These are phyloP conservation scores for Immersiporthe knoxdaviesiana DNA, from an alignment of 2,329 filamentous ascomycete genomes.

Conservation along the genomic window DNA sequence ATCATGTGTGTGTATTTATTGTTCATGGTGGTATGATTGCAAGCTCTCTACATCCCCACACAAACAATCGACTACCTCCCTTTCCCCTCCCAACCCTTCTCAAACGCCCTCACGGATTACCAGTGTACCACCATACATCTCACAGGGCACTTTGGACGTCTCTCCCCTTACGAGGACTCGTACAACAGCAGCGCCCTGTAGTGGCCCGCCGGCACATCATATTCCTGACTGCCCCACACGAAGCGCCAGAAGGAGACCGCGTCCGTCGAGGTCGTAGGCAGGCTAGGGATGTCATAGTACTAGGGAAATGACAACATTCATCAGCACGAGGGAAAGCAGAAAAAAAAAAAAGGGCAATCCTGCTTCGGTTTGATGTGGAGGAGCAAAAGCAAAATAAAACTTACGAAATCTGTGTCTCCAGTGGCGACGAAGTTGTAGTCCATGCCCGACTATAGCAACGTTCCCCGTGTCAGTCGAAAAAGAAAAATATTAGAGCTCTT, in stretches of 20 bases:
- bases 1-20: too few species aligned
- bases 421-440: constrained; percentile 21
- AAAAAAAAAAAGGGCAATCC: too few species aligned
- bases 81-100: background rate
- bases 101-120: background rate
- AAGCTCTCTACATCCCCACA: too few species aligned
- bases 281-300: constrained; percentile 25
- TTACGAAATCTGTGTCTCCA: constrained; percentile 19
- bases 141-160: background rate
- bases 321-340: background rate
- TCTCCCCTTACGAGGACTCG: constrained; percentile 8
- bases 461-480: background rate
- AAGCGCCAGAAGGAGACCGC: constrained; percentile 20
- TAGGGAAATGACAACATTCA: background rate
- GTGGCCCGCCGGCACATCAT: constrained; percentile 20
- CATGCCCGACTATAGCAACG: constrained; percentile 6
- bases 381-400: background rate
- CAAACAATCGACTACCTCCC: background rate
- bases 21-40: too few species aligned
- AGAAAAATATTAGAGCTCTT: too few species aligned
- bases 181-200: constrained; percentile 22
- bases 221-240: constrained; percentile 18
- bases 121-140: background rate
- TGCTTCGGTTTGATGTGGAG: background rate
- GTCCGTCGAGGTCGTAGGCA: constrained; percentile 3